These are phyloP conservation scores for Rhodosporidiobolus sp. DNA, from an alignment of 768 basidiomycete genomes.

Conservation along the genomic window DNA sequence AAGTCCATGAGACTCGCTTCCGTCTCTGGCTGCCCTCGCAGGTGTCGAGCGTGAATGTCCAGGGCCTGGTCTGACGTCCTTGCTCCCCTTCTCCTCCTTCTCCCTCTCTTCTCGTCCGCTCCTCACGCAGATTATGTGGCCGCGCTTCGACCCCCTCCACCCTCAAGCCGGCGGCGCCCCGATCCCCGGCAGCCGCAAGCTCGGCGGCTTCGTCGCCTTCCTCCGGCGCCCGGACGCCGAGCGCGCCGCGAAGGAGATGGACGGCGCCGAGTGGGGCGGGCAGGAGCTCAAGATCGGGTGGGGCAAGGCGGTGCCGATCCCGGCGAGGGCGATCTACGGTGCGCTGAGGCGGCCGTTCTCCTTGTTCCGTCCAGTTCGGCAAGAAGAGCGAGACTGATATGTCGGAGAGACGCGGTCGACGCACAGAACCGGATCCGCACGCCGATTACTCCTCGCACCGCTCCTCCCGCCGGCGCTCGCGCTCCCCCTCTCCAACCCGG, in stretches of 20 bases:
- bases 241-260: constrained; percentile 77
- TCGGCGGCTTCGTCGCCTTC: constrained; percentile 95
- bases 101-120: background rate
- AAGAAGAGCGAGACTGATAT: background rate
- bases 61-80: too few relatives aligned
- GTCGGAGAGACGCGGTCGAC: background rate
- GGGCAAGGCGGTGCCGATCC: constrained; percentile 93
- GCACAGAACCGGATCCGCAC: constrained; percentile 16
- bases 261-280: constrained; percentile 94
- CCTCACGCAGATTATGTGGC: constrained; percentile 91
- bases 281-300: constrained; percentile 82
- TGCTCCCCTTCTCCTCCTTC: background rate
- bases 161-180: constrained; percentile 46
- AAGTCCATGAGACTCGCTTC: too few relatives aligned
- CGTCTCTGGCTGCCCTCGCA: too few relatives aligned
- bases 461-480: constrained; percentile 54
- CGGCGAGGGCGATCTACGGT: constrained; percentile 55
- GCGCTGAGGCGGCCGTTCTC: too few relatives aligned
- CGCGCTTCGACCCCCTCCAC: constrained; percentile 56
- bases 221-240: constrained; percentile 94
- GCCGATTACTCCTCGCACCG: constrained; percentile 43
- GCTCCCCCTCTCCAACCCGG: constrained; percentile 25
- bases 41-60: too few relatives aligned
- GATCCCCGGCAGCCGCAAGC: constrained; percentile 56
- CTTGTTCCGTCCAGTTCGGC: too few relatives aligned